Conservation (phyloP, 2,329 filamentous ascomycete genomes). For the Seiridium unicorne region DNA sequence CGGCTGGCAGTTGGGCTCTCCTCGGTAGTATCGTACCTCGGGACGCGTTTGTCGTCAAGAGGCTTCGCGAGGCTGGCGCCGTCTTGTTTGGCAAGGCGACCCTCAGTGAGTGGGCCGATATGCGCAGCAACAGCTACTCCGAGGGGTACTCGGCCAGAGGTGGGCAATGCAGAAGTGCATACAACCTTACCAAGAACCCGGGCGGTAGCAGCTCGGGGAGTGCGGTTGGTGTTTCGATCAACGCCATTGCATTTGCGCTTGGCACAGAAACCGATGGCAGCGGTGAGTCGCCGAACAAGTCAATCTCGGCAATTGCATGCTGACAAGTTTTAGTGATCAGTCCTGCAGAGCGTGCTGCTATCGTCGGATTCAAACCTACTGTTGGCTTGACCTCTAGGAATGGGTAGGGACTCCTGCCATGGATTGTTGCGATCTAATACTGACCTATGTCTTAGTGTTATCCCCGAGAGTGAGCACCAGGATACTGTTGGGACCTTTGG, state of each 20-base stretch:
- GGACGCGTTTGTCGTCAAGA: slow-evolving; percentile 34
- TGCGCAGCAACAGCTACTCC: slow-evolving; percentile 59
- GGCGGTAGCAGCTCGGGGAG: slow-evolving; percentile 69
- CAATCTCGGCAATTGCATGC: neutral
- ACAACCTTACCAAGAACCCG: slow-evolving; percentile 67
- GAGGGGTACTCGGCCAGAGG: slow-evolving; percentile 66
- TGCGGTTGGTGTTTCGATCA: slow-evolving; percentile 62
- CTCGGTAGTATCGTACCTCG: slow-evolving; percentile 64
- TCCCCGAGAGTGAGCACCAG: slow-evolving; percentile 67
- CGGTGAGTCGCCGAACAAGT: slow-evolving; percentile 31
- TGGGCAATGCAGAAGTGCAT: slow-evolving; percentile 63
- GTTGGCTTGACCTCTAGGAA: slow-evolving; percentile 68
- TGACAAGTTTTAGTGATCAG: slow-evolving; percentile 52
- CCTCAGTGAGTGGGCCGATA: slow-evolving; percentile 61
- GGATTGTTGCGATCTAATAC: neutral
- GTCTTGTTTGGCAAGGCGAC: slow-evolving; percentile 69
- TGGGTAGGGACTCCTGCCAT: slow-evolving; percentile 21
- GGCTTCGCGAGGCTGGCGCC: slow-evolving; percentile 39
- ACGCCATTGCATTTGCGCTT: slow-evolving; percentile 61
- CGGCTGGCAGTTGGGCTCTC: slow-evolving; percentile 67
- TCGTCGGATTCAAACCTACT: slow-evolving; percentile 76
- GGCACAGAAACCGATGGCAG: slow-evolving; percentile 75
- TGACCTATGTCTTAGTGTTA: slow-evolving; percentile 32
- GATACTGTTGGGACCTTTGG: slow-evolving; percentile 70
- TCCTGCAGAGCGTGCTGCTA: slow-evolving; percentile 65